Evolutionary conservation across 2,329 filamentous ascomycete genomes (phyloP).

Genomic region (Pyricularia sp.): DNA sequence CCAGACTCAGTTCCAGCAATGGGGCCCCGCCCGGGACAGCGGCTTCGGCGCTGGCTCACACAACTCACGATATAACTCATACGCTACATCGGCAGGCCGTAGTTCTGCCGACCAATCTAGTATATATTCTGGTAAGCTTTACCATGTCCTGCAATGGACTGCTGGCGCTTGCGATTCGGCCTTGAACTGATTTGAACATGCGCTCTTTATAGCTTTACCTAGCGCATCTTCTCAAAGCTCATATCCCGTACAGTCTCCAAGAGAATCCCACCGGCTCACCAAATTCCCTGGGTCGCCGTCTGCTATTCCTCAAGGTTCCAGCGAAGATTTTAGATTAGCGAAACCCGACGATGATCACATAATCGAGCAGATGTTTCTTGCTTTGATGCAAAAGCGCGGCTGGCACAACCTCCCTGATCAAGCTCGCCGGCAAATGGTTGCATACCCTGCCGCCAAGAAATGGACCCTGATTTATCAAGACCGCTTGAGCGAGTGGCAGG

Average conservation of each 20-base stretch:
- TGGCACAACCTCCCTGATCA: constrained; percentile 97
- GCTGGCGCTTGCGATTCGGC: background rate
- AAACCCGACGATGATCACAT: constrained; percentile 72
- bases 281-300: constrained; percentile 35
- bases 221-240: constrained; percentile 49
- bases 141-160: background rate
- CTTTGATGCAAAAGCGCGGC: constrained; percentile 93
- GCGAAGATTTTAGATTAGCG: constrained; percentile 52
- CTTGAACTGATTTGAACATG: constrained; percentile 16
- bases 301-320: constrained; percentile 19
- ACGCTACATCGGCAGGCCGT: constrained; percentile 48
- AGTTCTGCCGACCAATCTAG: constrained; percentile 46
- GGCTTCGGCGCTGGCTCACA: constrained; percentile 38
- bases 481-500: constrained; percentile 84
- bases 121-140: constrained; percentile 44
- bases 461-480: constrained; percentile 97
- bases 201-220: constrained; percentile 45
- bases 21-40: constrained; percentile 55
- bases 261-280: constrained; percentile 48
- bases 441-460: constrained; percentile 89
- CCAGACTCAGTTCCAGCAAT: constrained; percentile 68
- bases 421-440: constrained; percentile 89
- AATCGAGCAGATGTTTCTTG: constrained; percentile 84
- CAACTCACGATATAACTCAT: constrained; percentile 56
- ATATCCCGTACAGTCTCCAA: constrained; percentile 36